phyloP scores from a whole-genome alignment of 495 filamentous ascomycete genomes.

The Umbilicaria muhlenbergii region DNA sequence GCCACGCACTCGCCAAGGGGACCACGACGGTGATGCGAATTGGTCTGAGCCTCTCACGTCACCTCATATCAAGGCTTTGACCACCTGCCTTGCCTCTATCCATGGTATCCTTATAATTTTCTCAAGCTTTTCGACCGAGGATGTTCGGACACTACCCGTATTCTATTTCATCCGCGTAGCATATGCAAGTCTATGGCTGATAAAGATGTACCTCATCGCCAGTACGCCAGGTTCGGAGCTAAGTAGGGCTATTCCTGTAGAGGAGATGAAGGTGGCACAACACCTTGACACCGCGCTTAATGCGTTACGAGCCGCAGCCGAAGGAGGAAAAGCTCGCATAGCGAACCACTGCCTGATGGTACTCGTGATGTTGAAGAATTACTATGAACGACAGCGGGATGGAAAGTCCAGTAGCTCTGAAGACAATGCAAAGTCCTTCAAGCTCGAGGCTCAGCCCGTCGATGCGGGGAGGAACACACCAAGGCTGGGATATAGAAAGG shows the following conservation, averaged over 20 bases:
- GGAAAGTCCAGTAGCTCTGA: constrained; percentile 1
- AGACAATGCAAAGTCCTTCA: constrained; percentile 9
- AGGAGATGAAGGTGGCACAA: constrained; percentile 58
- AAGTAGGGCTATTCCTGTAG: constrained; percentile 58
- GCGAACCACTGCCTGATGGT: constrained; percentile 66
- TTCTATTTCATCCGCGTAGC: constrained; percentile 63
- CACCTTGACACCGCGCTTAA: constrained; percentile 53
- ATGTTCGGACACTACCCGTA: constrained; percentile 57
- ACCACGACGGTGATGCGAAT: constrained; percentile 6
- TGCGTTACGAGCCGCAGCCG: constrained; percentile 48
- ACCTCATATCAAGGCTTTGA: constrained; percentile 56
- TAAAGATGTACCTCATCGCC: constrained; percentile 75
- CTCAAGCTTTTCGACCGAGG: constrained; percentile 38
- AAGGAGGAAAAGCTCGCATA: constrained; percentile 48
- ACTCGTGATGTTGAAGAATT: constrained; percentile 53
- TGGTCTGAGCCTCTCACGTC: constrained; percentile 33
- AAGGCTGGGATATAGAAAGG: constrained; percentile 12
- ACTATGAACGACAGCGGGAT: constrained; percentile 42
- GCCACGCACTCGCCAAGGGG: constrained; percentile 17
- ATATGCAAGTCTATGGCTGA: constrained; percentile 71
- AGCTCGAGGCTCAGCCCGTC: constrained; percentile 13
- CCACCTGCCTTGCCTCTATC: constrained; percentile 52
- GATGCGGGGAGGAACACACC: neutral
- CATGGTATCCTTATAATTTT: constrained; percentile 63
- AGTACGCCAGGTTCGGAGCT: constrained; percentile 51